Conservation (phyloP, 2,329 filamentous ascomycete genomes). For the Colletotrichum trifolii region DNA sequence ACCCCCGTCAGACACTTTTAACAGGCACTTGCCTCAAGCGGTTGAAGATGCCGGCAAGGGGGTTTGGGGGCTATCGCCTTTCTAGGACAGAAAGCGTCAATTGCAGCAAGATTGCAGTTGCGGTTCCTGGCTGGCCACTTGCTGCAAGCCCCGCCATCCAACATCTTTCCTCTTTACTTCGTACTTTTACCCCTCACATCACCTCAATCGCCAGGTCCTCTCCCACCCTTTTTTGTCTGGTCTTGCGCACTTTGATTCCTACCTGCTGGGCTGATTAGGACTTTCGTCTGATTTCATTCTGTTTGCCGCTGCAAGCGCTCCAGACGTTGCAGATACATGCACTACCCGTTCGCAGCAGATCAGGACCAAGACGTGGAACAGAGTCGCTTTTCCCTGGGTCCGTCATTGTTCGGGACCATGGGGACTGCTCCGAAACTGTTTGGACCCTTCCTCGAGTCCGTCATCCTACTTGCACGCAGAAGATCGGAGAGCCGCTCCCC, state of each 20-base stretch:
- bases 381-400: no score
- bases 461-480: constrained; percentile 30
- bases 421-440: no score
- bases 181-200: constrained; percentile 31
- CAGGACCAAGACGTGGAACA: no score
- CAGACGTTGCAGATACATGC: background rate
- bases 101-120: background rate
- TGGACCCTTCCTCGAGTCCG: constrained; percentile 16
- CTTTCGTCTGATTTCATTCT: background rate
- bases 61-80: constrained; percentile 8
- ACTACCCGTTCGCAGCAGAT: no score
- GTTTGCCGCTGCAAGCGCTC: constrained; percentile 12
- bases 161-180: constrained; percentile 34
- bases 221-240: background rate
- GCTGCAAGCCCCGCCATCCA: constrained; percentile 30
- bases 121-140: constrained; percentile 15
- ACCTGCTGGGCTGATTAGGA: background rate
- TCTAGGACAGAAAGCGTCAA: constrained; percentile 6
- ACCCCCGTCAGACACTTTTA: background rate
- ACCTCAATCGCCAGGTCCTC: background rate
- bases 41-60: constrained; percentile 11
- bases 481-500: constrained; percentile 28
- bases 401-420: no score
- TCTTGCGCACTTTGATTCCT: background rate
- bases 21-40: constrained; percentile 14